These are phyloP conservation scores for Coemansia sp. DNA, from an alignment of 192 early-diverging fungal species.

Conservation along the genomic window DNA sequence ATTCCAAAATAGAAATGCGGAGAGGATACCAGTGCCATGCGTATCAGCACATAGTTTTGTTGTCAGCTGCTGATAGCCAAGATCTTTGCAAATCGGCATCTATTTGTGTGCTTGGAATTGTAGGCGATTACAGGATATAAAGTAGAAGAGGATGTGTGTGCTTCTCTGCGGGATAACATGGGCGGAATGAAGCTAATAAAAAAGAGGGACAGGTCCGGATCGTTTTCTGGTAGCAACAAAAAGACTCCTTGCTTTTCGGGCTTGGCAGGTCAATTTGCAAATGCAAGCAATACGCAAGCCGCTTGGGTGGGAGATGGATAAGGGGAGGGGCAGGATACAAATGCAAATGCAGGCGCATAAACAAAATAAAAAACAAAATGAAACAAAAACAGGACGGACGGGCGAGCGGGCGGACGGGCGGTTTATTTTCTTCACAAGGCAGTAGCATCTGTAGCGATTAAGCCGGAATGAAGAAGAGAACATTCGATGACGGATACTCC, in stretches of 20 bases:
- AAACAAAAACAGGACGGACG: slow-evolving; percentile 8
- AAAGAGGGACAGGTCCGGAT: slow-evolving; percentile 5
- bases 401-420: neutral
- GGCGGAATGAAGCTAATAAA: slow-evolving; percentile 2
- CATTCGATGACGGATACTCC: slow-evolving; percentile 4
- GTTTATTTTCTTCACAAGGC: neutral
- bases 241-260: slow-evolving; percentile 1
- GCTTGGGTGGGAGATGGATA: neutral
- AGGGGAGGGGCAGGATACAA: no score
- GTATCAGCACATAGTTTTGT: neutral
- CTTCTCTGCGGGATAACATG: neutral
- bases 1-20: slow-evolving; percentile 7
- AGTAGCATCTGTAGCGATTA: slow-evolving; percentile 3
- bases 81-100: neutral
- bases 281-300: slow-evolving; percentile 6
- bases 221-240: neutral
- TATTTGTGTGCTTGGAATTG: neutral
- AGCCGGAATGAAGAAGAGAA: slow-evolving; percentile 4
- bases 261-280: slow-evolving; percentile 9
- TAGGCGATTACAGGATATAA: neutral
- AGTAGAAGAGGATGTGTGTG: neutral
- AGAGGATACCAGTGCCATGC: slow-evolving; percentile 1
- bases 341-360: neutral
- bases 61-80: slow-evolving; percentile 3
- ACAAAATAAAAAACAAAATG: slow-evolving; percentile 4